These are phyloP conservation scores for Candida berthetii DNA, from an alignment of 805 yeast species.

Conservation along the genomic window DNA sequence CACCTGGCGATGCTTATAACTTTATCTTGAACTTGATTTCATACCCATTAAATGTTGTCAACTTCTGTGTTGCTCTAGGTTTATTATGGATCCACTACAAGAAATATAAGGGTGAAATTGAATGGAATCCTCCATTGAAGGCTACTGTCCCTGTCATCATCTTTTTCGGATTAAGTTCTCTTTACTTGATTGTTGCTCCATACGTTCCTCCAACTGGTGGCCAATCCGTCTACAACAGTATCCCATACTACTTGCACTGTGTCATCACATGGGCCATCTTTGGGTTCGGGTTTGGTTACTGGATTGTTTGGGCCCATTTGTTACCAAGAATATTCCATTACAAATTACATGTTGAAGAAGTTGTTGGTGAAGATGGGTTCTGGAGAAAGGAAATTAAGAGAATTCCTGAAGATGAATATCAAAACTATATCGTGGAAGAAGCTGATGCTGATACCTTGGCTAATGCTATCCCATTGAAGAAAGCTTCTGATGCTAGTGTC, in stretches of 20 bases:
- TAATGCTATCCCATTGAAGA: neutral
- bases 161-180: slow-evolving; percentile 59
- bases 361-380: slow-evolving; percentile 62
- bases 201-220: slow-evolving; percentile 68
- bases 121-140: slow-evolving; percentile 69
- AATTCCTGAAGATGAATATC: slow-evolving; percentile 22
- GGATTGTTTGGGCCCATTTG: slow-evolving; percentile 55
- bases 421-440: slow-evolving; percentile 8
- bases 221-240: slow-evolving; percentile 57
- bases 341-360: slow-evolving; percentile 43
- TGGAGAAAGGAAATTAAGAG: slow-evolving; percentile 58
- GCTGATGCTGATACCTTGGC: neutral
- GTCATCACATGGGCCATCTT: slow-evolving; percentile 80
- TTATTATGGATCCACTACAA: slow-evolving; percentile 52
- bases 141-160: slow-evolving; percentile 57
- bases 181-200: slow-evolving; percentile 71
- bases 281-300: slow-evolving; percentile 58
- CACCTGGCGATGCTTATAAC: slow-evolving; percentile 85
- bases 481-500: neutral
- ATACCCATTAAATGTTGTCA: slow-evolving; percentile 75
- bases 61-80: slow-evolving; percentile 58
- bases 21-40: slow-evolving; percentile 75
- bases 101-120: slow-evolving; percentile 38
- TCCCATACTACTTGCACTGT: slow-evolving; percentile 77
- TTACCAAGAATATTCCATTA: slow-evolving; percentile 53